These are phyloP conservation scores for Prunus padus DNA, from an alignment of 306 rosid genomes.

Conservation along the genomic window DNA sequence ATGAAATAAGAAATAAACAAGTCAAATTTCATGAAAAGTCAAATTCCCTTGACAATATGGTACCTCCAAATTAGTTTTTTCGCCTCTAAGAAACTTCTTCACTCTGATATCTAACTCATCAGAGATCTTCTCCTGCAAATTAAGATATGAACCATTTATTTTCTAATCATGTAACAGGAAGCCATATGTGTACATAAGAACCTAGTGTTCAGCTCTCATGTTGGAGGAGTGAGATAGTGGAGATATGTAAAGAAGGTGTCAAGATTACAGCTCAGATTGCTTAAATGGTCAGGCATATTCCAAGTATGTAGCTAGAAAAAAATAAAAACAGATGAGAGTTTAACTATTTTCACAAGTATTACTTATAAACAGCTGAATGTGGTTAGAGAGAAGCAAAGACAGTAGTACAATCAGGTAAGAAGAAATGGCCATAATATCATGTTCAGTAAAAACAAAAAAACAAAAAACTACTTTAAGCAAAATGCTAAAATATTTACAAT, in stretches of 20 bases:
- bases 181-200: background rate
- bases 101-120: slow-evolving; percentile 55
- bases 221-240: background rate
- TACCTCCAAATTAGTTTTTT: slow-evolving; percentile 68
- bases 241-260: background rate
- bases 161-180: background rate
- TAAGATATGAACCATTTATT: background rate
- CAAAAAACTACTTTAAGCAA: background rate
- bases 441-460: background rate
- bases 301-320: background rate
- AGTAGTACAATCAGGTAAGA: background rate
- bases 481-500: background rate
- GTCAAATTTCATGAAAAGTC: background rate
- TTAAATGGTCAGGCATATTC: background rate
- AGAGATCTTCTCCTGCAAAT: slow-evolving; percentile 54
- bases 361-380: background rate
- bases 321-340: background rate
- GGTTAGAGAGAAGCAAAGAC: background rate
- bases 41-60: background rate
- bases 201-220: background rate
- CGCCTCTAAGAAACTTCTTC: slow-evolving; percentile 84
- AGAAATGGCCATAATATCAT: background rate
- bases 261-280: background rate
- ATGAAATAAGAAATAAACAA: background rate
- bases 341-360: background rate